These are phyloP conservation scores for Cryptococcus sp. DNA, from an alignment of 1,284 basidiomycete genomes.

Conservation along the genomic window DNA sequence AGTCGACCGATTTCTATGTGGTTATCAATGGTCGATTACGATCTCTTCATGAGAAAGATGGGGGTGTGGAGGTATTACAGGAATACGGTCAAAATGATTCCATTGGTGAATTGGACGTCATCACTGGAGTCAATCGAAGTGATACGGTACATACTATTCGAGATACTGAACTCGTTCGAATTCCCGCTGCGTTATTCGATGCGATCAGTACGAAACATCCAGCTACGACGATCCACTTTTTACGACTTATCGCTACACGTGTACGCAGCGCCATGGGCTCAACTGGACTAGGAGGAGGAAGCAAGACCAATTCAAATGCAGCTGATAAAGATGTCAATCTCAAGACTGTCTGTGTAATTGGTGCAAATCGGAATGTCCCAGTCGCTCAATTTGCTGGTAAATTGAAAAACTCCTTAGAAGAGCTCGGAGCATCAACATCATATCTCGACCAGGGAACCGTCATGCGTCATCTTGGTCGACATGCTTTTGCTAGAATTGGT, in stretches of 20 bases:
- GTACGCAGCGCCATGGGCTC: constrained; percentile 74
- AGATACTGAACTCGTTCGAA: constrained; percentile 94
- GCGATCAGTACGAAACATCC: constrained; percentile 91
- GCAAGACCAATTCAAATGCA: constrained; percentile 64
- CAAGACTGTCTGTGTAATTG: constrained; percentile 48
- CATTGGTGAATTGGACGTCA: constrained; percentile 85
- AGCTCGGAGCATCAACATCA: constrained; percentile 79
- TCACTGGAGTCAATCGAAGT: constrained; percentile 80
- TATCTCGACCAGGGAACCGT: constrained; percentile 89
- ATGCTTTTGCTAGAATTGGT: constrained; percentile 86
- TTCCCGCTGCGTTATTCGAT: constrained; percentile 97
- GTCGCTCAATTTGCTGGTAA: constrained; percentile 82
- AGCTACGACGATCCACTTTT: constrained; percentile 90
- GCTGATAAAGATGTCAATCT: constrained; percentile 30
- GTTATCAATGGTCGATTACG: constrained; percentile 96
- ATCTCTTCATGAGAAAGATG: constrained; percentile 62
- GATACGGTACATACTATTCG: constrained; percentile 96
- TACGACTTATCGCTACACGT: constrained; percentile 87
- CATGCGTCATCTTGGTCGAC: constrained; percentile 79
- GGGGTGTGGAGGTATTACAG: constrained; percentile 73
- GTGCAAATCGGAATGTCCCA: constrained; percentile 69
- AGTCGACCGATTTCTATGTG: constrained; percentile 92
- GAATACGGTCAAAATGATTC: constrained; percentile 87
- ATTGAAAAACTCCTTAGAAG: constrained; percentile 78
- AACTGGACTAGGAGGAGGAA: constrained; percentile 21